Conservation (phyloP, 176 grass and related monocot species). For the Metroxylon sagu region DNA sequence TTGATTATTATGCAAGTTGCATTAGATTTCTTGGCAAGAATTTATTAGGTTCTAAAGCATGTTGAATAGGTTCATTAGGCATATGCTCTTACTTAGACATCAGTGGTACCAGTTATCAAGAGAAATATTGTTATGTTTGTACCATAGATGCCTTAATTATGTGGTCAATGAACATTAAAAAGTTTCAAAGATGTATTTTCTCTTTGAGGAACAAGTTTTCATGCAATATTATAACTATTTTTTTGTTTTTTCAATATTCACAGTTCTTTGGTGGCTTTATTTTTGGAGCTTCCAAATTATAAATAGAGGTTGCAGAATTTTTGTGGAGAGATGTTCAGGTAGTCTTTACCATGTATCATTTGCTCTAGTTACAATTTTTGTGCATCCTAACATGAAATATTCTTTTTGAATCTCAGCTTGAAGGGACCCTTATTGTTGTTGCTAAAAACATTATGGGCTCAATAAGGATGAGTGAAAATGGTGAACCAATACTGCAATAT, state of each 20-base stretch:
- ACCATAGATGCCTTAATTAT: too few relatives aligned
- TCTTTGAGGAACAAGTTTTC: too few relatives aligned
- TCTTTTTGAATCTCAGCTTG: slow-evolving; percentile 42
- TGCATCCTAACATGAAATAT: slow-evolving; percentile 6
- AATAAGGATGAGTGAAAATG: slow-evolving; percentile 35
- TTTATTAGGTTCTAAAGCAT: too few relatives aligned
- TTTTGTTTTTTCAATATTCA: slow-evolving; percentile 14
- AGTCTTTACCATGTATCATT: slow-evolving; percentile 17
- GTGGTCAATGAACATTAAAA: too few relatives aligned
- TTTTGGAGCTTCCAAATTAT: slow-evolving; percentile 75
- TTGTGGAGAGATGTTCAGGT: slow-evolving; percentile 91
- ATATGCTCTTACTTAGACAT: too few relatives aligned
- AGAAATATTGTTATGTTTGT: too few relatives aligned
- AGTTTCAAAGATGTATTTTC: too few relatives aligned
- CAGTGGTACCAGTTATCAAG: too few relatives aligned
- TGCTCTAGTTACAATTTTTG: neutral
- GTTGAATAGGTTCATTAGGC: too few relatives aligned
- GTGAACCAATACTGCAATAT: slow-evolving; percentile 66
- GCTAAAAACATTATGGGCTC: slow-evolving; percentile 87
- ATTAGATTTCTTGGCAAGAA: too few relatives aligned
- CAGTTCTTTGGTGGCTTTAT: slow-evolving; percentile 74
- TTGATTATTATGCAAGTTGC: too few relatives aligned
- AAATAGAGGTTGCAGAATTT: slow-evolving; percentile 93
- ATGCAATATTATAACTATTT: neutral
- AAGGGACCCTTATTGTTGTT: slow-evolving; percentile 81